Evolutionary conservation across 176 grass and related monocot genomes (phyloP).

Genomic region (Pontederia crassipes): DNA sequence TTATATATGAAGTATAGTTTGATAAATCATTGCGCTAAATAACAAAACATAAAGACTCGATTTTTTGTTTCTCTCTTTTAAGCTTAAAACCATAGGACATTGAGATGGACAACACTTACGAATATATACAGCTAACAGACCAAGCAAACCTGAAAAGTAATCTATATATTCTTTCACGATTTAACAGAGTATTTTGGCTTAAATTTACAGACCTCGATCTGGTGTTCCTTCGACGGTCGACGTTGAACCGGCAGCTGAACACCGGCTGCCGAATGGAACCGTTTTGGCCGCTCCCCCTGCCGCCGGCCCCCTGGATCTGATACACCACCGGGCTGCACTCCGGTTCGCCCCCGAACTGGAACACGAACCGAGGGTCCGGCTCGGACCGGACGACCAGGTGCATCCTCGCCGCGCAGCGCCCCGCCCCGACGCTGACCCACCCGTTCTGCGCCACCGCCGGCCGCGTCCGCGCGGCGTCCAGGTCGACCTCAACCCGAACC

Average conservation of each 20-base stretch:
- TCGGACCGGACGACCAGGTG: conserved; percentile 77
- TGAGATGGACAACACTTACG: too few relatives aligned
- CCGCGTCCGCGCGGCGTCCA: conserved; percentile 29
- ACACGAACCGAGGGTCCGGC: conserved; percentile 86
- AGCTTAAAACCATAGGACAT: too few relatives aligned
- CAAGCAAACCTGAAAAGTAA: too few relatives aligned
- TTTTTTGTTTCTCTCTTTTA: too few relatives aligned
- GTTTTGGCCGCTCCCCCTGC: conserved; percentile 25
- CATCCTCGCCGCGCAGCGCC: conserved; percentile 24
- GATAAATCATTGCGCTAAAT: too few relatives aligned
- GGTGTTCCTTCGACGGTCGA: conserved; percentile 36
- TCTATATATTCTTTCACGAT: neutral
- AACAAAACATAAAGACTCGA: too few relatives aligned
- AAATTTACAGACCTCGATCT: conserved; percentile 44
- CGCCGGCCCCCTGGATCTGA: conserved; percentile 48
- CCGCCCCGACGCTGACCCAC: conserved; percentile 53
- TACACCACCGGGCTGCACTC: conserved; percentile 89
- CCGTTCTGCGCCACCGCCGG: conserved; percentile 46
- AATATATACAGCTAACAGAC: too few relatives aligned
- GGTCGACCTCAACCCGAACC: conserved; percentile 44
- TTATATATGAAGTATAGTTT: too few relatives aligned
- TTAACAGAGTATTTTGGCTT: neutral
- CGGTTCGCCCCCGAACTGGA: conserved; percentile 89
- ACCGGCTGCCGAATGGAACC: conserved; percentile 63
- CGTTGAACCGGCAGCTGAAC: conserved; percentile 82